Conservation (phyloP, 2,329 filamentous ascomycete species). For the Nannizziopsis arthrosporioides region DNA sequence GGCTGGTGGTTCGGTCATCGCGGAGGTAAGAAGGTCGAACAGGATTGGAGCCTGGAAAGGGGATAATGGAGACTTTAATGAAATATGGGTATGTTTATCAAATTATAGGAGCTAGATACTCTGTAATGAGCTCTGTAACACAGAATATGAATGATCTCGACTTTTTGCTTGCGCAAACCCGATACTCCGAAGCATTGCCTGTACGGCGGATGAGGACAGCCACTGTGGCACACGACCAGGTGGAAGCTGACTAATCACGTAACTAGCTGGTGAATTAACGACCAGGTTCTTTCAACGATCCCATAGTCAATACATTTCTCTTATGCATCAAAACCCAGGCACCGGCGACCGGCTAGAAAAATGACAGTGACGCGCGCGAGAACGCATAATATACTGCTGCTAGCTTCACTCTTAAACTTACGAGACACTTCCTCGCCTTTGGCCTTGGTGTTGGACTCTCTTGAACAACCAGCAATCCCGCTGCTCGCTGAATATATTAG, state of each 20-base stretch:
- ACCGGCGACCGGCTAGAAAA: neutral
- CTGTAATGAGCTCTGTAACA: neutral
- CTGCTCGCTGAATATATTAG: constrained; percentile 62
- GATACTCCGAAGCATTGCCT: too few species aligned
- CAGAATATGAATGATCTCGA: too few species aligned
- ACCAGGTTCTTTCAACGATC: too few species aligned
- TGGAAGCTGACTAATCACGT: too few species aligned
- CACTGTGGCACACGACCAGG: too few species aligned
- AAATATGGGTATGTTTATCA: neutral
- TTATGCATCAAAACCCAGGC: neutral
- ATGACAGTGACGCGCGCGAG: constrained; percentile 48
- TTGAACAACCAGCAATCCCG: constrained; percentile 66
- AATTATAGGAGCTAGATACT: too few species aligned
- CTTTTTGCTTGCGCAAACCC: too few species aligned
- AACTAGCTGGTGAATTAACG: too few species aligned
- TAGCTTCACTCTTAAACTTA: constrained; percentile 69
- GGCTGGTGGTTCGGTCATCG: constrained; percentile 41
- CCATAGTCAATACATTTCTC: neutral
- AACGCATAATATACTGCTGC: constrained; percentile 71
- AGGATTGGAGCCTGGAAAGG: too few species aligned
- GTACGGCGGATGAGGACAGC: too few species aligned
- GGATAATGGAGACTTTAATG: neutral
- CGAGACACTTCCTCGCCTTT: constrained; percentile 74
- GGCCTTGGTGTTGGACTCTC: constrained; percentile 70
- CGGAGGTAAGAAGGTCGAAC: constrained; percentile 8